Base-by-base conservation (phyloP, 305 asterid species). In the Ajuga reptans region DNA sequence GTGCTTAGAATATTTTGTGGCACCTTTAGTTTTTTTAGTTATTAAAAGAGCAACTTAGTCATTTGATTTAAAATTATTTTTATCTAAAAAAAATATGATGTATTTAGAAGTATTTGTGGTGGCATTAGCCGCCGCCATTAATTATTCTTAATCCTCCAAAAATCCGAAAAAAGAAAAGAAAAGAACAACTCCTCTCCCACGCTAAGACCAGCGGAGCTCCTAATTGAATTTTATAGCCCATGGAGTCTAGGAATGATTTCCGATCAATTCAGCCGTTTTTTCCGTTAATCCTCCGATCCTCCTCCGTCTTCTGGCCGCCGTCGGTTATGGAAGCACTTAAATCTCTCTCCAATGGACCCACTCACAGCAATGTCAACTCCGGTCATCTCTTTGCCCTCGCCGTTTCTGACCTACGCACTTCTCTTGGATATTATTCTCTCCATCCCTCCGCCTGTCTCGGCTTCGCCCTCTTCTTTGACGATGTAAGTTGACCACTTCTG, bases 381-480 rank as follows among this genome's bases (percentile, higher is more conserved):
- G 98, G 98, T n/a, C 77, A 82, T 42, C 73, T 80, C 46, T 85
- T 91, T 39, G 82, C 84, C 64, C 74, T 84, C 46, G 89, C 87
- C 65, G 74, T 91, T 62, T 72, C 85, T n/a, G 89, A 87, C 75
- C 69, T 89, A 10, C 87, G 87, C 65, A 80, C 62, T 63, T 85
- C 89, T 34, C 82, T 86, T 14, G 72, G 78, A 16, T 50, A 80
- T 45, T 52, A 57, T 29, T 50, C 82, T 50, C 83, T 85, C 61
- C 79, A 82, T 12, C 16, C 80, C 33, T 83, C 87, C 41, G 81
- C 86, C 37, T 62, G 85, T 24, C 80, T 78, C 18, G 98, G 98
- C 29, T 75, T 85, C 69, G 66, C 91, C n/a, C 79, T 84, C 68
- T 91, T 87, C 84, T 88, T 91, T 47, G 95, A 91, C 64, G 89